Evolutionary conservation across 345 rosid genomes (phyloP).

Genomic region (Salix purpurea): DNA sequence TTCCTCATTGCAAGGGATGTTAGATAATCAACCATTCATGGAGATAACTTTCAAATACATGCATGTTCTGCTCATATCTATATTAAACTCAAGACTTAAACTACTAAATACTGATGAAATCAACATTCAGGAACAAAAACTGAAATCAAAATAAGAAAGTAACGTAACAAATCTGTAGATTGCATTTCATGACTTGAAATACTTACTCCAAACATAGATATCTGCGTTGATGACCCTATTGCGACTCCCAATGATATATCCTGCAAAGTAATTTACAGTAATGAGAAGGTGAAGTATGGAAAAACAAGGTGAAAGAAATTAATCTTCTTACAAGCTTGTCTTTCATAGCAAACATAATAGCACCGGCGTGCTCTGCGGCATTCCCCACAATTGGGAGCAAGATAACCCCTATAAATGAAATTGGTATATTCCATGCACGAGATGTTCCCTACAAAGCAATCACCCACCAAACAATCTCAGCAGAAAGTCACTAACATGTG

Average conservation of each 20-base stretch:
- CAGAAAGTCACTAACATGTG: background rate
- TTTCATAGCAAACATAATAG: conserved; percentile 95
- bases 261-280: conserved; percentile 32
- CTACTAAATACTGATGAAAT: background rate
- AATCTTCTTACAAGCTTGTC: conserved; percentile 71
- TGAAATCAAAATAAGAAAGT: background rate
- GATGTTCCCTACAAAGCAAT: conserved; percentile 68
- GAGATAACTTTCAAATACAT: background rate
- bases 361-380: conserved; percentile 96
- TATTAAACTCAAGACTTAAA: background rate
- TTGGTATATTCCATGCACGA: conserved; percentile 62
- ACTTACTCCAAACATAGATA: conserved; percentile 92
- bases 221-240: conserved; percentile 93
- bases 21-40: background rate
- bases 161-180: background rate
- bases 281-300: background rate
- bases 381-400: conserved; percentile 96
- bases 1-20: background rate
- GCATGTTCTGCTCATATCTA: background rate
- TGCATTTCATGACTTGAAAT: background rate
- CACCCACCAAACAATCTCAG: background rate
- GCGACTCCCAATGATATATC: conserved; percentile 96
- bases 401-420: conserved; percentile 86
- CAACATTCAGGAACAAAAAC: background rate
- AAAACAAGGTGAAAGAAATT: background rate